Evolutionary conservation across 2,329 filamentous ascomycete genomes (phyloP).

Genomic region (Amauroascus verrucosus): DNA sequence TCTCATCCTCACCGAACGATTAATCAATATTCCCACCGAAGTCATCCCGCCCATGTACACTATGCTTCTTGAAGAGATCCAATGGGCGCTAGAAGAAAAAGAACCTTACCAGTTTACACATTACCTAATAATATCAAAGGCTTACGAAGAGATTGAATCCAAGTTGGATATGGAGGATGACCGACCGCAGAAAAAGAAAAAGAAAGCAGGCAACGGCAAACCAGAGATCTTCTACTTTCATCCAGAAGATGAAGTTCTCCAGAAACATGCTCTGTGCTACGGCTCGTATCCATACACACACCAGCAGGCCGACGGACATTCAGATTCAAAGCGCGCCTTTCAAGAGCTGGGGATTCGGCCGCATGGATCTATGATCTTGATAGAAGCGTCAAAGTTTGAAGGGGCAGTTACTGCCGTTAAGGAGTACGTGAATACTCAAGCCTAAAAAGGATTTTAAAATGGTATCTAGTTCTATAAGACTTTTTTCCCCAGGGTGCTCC

Average conservation of each 20-base stretch:
- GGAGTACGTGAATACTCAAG: constrained; percentile 56
- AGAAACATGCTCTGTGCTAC: constrained; percentile 60
- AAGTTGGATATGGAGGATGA: constrained; percentile 59
- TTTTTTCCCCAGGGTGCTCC: constrained; percentile 14
- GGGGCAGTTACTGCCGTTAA: constrained; percentile 63
- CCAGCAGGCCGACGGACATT: constrained; percentile 62
- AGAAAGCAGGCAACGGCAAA: constrained; percentile 37
- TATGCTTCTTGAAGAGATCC: constrained; percentile 86
- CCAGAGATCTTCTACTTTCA: constrained; percentile 79
- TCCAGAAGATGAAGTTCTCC: constrained; percentile 82
- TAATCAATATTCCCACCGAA: constrained; percentile 95
- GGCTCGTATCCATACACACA: constrained; percentile 70
- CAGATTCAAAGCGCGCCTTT: constrained; percentile 89
- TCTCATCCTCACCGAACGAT: constrained; percentile 77
- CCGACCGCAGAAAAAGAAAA: constrained; percentile 58
- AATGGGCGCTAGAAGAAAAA: constrained; percentile 76
- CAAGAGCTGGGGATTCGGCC: constrained; percentile 84
- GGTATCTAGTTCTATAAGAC: constrained; percentile 10
- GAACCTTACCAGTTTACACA: constrained; percentile 90
- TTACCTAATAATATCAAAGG: constrained; percentile 84
- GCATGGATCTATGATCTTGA: constrained; percentile 72
- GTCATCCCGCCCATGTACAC: constrained; percentile 87
- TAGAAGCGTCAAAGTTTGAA: constrained; percentile 69
- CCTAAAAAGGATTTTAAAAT: constrained; percentile 14
- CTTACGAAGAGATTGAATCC: constrained; percentile 81